phyloP scores from a whole-genome alignment of 2,329 filamentous ascomycete species.

The Thielaviopsis ethacetica region DNA sequence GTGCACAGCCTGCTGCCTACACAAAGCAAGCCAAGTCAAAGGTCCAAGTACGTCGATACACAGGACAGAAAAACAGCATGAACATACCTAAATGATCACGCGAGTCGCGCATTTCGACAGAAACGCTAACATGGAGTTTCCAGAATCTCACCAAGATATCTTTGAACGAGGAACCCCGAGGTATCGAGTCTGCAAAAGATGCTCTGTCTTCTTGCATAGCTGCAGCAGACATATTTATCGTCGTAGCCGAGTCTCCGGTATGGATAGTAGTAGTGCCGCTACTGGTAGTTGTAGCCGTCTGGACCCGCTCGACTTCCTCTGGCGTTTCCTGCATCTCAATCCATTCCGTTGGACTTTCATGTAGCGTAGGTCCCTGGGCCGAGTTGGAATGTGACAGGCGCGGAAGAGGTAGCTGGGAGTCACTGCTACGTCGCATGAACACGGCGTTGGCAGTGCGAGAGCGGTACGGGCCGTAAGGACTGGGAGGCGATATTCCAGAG shows the following conservation, averaged over 20 bases:
- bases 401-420: neutral
- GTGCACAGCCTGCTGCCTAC: neutral
- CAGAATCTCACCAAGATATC: conserved; percentile 2
- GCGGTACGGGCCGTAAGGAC: neutral
- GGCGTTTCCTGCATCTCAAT: conserved; percentile 6
- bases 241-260: neutral
- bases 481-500: neutral
- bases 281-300: neutral
- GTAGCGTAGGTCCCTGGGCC: neutral
- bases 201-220: neutral
- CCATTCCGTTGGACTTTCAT: neutral
- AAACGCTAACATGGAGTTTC: conserved; percentile 7
- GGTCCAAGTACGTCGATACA: neutral
- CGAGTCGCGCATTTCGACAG: conserved; percentile 6
- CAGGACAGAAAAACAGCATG: no score
- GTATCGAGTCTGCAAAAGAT: neutral
- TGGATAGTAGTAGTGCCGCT: neutral
- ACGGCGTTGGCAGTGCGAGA: neutral
- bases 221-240: neutral
- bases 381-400: neutral
- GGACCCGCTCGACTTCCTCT: neutral
- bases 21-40: neutral
- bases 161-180: neutral
- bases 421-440: neutral
- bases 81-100: conserved; percentile 11